Base-by-base conservation (phyloP, 2,329 filamentous ascomycete genomes). In the Ceratocystis cacaofunesta region DNA sequence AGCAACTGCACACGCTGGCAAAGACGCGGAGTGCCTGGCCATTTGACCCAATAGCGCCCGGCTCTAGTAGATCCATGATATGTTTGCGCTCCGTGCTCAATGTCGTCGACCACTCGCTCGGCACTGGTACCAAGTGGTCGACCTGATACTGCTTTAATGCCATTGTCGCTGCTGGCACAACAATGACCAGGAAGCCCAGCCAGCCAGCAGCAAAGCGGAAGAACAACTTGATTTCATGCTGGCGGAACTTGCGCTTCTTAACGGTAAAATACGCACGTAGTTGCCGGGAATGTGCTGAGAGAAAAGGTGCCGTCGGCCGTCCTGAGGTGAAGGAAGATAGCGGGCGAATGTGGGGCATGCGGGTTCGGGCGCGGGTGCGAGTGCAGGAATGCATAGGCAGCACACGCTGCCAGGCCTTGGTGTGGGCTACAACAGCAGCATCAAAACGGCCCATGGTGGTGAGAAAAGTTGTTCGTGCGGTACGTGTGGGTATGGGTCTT, bases 231-330 rank as follows among this genome's bases (percentile, higher is more conserved):
- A 89, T 78, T 70, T 92, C 88, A 69, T 87, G 80, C 68, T 83
- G 86, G 66, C 92, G 77, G 78, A 85, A 90, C 68, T 79, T 77
- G 69, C 84, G 87, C 68, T 85, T 84, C 72, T 91, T 87, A 0
- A 89, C 95, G n/a, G 88, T 90, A 67, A 95, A 82, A 68, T 89
- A 83, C 7, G 83, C 82, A 46, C 86, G 77, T 55, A 83, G 78
- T 62, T 82, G 80, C 61, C 79, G 73, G 52, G 75, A 70, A 22
- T 76, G 80, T 1, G 78, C 75, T 43, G 75, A 77, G 72, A 80
- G 79, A 72, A 79, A 86, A 64, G 78, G 81, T n/a, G 75, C 75
- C 71, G 76, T 80, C 65, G 73, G 82, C 66, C 75, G 77, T 68
- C 66, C 73, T 69, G 69, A 72, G 70, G 68, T 76, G 43, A 46